Percentiles rank a stretch among this genome's conserved stretches.
Conservation (phyloP, 805 yeast species). For the Brettanomyces naardenensis region DNA sequence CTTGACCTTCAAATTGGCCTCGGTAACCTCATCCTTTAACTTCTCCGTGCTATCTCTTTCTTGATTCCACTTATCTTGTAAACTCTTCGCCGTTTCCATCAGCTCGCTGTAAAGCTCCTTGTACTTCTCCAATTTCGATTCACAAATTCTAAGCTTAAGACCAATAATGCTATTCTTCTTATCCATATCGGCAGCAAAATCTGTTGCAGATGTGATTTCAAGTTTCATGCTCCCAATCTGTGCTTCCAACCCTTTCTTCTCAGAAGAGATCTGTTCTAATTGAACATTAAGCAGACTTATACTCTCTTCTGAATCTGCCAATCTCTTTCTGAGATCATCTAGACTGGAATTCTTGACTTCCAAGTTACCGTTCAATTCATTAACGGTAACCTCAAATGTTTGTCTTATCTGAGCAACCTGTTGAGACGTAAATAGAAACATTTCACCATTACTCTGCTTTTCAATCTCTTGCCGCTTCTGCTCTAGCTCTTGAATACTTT, state of each 20-base stretch:
- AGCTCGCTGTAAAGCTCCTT: slow-evolving; percentile 12
- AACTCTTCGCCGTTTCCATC: slow-evolving; percentile 8
- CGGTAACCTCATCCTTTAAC: slow-evolving; percentile 3
- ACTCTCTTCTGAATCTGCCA: neutral
- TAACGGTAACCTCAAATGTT: neutral
- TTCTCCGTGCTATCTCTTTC: slow-evolving; percentile 8
- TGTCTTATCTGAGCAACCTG: slow-evolving; percentile 1
- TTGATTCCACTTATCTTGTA: slow-evolving; percentile 8
- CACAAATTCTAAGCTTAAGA: slow-evolving; percentile 8
- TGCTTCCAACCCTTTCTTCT: slow-evolving; percentile 10
- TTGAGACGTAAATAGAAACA: slow-evolving; percentile 1
- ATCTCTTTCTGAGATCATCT: neutral
- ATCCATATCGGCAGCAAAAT: slow-evolving; percentile 7
- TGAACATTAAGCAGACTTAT: slow-evolving; percentile 8
- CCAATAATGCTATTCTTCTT: slow-evolving; percentile 8
- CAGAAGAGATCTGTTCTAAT: slow-evolving; percentile 7
- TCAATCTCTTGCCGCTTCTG: slow-evolving; percentile 9
- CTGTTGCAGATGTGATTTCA: slow-evolving; percentile 14
- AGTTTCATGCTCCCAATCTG: slow-evolving; percentile 10
- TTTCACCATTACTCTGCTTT: slow-evolving; percentile 7
- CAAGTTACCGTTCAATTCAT: neutral
- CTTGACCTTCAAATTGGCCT: neutral
- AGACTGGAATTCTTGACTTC: neutral
- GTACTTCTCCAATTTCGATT: slow-evolving; percentile 13
- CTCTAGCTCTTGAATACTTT: slow-evolving; percentile 10